These are phyloP conservation scores for Aegilops speltoides DNA, from an alignment of 176 grass and related monocot genomes.

Conservation along the genomic window DNA sequence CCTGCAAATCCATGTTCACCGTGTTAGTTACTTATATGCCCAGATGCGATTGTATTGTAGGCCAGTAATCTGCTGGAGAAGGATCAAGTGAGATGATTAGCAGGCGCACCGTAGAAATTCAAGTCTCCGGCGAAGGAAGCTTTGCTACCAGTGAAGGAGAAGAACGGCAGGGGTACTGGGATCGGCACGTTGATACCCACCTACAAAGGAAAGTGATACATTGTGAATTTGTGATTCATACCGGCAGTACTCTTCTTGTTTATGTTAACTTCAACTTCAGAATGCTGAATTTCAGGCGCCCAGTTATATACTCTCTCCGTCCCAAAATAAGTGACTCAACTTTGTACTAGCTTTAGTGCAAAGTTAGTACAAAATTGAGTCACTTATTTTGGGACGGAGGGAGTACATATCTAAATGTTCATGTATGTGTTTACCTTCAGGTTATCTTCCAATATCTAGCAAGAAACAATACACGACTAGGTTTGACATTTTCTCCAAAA, in stretches of 20 bases:
- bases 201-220: slow-evolving; percentile 27
- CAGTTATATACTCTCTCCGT: no score
- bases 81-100: not conserved
- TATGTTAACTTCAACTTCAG: not conserved
- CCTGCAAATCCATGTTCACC: slow-evolving; percentile 47
- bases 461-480: not conserved
- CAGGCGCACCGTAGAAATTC: slow-evolving; percentile 79
- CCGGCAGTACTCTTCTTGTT: not conserved
- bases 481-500: not conserved
- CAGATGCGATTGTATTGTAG: not conserved
- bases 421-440: not conserved
- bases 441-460: not conserved
- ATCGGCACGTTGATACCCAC: slow-evolving; percentile 98
- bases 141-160: slow-evolving; percentile 90
- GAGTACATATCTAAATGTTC: not conserved
- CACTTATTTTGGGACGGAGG: no score
- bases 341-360: no score
- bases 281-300: not conserved
- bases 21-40: not conserved
- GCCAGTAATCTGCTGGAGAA: not conserved
- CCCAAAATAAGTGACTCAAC: no score
- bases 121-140: slow-evolving; percentile 95
- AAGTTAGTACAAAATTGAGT: no score
- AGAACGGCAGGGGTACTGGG: slow-evolving; percentile 94
- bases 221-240: not conserved